Evolutionary conservation across 2,329 filamentous ascomycete genomes (phyloP).

Genomic region (Daldinia sp.): DNA sequence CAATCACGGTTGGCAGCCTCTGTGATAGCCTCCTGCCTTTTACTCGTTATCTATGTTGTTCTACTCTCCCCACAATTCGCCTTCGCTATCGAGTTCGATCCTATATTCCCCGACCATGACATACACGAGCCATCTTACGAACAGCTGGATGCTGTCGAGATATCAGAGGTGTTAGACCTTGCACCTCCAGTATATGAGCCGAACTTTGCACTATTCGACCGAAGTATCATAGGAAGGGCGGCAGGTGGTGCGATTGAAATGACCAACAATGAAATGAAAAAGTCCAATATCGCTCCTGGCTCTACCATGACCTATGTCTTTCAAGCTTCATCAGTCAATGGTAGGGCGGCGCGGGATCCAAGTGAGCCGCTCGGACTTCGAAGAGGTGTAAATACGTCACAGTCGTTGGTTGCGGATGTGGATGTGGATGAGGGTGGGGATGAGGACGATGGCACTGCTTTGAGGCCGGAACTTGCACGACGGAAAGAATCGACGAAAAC

Average conservation of each 20-base stretch:
- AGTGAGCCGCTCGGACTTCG: constrained; percentile 44
- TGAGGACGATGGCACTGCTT: constrained; percentile 40
- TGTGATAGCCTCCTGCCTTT: constrained; percentile 68
- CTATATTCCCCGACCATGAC: constrained; percentile 42
- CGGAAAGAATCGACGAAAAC: constrained; percentile 56
- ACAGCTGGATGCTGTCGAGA: constrained; percentile 36
- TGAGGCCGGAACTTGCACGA: constrained; percentile 38
- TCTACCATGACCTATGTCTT: constrained; percentile 74
- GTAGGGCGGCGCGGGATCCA: constrained; percentile 49
- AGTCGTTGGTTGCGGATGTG: constrained; percentile 11
- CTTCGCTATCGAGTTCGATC: constrained; percentile 67
- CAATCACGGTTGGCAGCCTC: constrained; percentile 80
- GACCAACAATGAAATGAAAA: constrained; percentile 73
- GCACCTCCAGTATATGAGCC: constrained; percentile 64
- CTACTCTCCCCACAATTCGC: constrained; percentile 71
- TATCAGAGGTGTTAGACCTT: constrained; percentile 40
- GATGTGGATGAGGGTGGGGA: constrained; percentile 36
- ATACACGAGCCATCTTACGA: constrained; percentile 41
- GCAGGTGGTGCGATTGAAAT: constrained; percentile 64
- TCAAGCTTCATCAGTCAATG: constrained; percentile 65
- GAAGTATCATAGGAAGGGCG: constrained; percentile 72
- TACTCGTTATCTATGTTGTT: constrained; percentile 71
- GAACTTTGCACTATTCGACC: constrained; percentile 71
- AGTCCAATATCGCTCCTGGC: constrained; percentile 72
- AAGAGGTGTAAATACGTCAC: constrained; percentile 43